Percentiles rank a stretch among this genome's conserved stretches.
Evolutionary conservation across 78 protist species (phyloP).

Genomic region (Dictyostelium firmibasis): DNA sequence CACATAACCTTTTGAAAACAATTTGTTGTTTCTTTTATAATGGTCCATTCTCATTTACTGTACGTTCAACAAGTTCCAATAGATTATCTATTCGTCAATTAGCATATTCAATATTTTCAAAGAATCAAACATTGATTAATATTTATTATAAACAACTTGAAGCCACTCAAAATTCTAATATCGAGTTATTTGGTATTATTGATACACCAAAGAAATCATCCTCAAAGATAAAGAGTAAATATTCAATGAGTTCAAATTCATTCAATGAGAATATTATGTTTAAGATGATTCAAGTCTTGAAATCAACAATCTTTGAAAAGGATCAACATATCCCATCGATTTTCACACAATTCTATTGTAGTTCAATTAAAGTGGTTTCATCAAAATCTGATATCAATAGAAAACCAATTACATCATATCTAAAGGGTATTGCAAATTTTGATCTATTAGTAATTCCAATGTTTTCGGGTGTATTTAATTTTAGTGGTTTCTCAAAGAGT

Average conservation of each 20-base stretch:
- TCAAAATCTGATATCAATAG: background rate
- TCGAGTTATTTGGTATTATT: background rate
- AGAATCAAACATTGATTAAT: background rate
- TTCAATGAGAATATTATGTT: background rate
- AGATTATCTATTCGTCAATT: slow-evolving; percentile 17
- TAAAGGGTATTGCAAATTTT: slow-evolving; percentile 16
- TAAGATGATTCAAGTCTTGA: background rate
- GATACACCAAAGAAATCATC: no score
- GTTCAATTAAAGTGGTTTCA: background rate
- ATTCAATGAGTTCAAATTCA: background rate
- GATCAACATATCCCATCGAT: slow-evolving; percentile 28
- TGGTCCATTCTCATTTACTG: slow-evolving; percentile 47
- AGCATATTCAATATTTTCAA: background rate
- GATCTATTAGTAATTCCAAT: background rate
- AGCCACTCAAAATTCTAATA: background rate
- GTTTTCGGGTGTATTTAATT: background rate
- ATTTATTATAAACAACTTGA: background rate
- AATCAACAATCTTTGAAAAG: background rate
- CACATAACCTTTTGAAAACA: background rate
- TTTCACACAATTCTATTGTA: slow-evolving; percentile 14
- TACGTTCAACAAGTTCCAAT: slow-evolving; percentile 18
- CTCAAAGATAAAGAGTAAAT: background rate
- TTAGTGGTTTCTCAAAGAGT: background rate
- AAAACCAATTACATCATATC: background rate
- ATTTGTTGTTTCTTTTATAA: slow-evolving; percentile 32